Evolutionary conservation across 2,329 filamentous ascomycete species (phyloP), one percentile per base, ranked within the genome.

Genomic region (Neoscytalidium dimidiatum): DNA sequence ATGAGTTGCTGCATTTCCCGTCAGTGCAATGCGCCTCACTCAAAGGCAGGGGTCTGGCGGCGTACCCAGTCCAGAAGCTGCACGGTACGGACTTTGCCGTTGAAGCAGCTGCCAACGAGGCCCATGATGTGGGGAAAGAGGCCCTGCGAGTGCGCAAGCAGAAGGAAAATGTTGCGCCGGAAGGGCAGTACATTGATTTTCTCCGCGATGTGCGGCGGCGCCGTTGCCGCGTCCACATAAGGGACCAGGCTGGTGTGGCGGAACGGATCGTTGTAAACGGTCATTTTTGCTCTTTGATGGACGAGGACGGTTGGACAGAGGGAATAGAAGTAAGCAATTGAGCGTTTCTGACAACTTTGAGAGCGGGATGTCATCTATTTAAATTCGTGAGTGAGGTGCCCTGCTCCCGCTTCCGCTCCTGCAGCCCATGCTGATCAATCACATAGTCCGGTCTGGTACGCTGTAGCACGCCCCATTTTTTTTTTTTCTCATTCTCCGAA

Each of bases 1-100:
- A 68, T 61, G 31, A 70, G 67, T 56, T 71, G 70, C 53, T 58
- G 35, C 14, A 14, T n/a, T n/a, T n/a, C n/a, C n/a, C n/a, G n/a
- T n/a, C 35, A 14, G 53, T 14, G 8, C 1, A 3, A 31, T 26
- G n/a, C 2, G 31, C 14, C 2, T 26, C 17, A 31, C 9, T 26
- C n/a, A n/a, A n/a, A 14, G 13, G 33, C 19, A 21, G 2, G 23
- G 9, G 29, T n/a, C n/a, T n/a, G n/a, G n/a, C n/a, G n/a, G 3
- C 33, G 7, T 33, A 58, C 53, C 70, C 69, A 68, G 13, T 69
- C 67, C 1, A 62, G 43, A 14, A 62, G 41, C n/a, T 19, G 58
- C 1, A 62, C 35, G 2, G 35, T 62, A 26, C 58, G 58, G 13
- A 33, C 33, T 14, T 46, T 33, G 14, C 58, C 58, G 31, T 62